Evolutionary conservation across 495 filamentous ascomycete species (phyloP), one percentile per base, ranked within the genome.

Genomic region (Lophium mytilinum): DNA sequence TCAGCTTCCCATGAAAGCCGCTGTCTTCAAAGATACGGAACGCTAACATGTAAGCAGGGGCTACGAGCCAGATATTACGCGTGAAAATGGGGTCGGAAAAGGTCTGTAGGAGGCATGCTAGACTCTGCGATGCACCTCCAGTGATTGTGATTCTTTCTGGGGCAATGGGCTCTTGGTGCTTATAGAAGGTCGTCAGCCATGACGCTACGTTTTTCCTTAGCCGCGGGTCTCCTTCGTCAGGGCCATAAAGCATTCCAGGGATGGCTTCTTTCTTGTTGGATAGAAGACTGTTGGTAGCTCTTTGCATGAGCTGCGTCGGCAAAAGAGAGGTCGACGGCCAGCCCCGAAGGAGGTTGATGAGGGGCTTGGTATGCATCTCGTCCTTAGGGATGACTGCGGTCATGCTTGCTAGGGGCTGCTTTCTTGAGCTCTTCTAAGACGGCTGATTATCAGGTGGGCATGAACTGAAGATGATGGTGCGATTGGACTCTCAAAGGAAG

Each of bases 31-130:
- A 88, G 37, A 93, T 85, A 6, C 82, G 77, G 65, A 83, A 85
- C 0, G 84, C 89, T 9, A 93, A 74, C 65, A 84, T 85, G 64
- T 95, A 96, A 17, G 84, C 84, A 34, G 91, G 91, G 40, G 83
- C 81, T 0, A 89, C 82, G 69, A 87, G 75, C 85, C 89, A 95
- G 19, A 94, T 80, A 62, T 77, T 80, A 41, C 79, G 75, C 14
- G 90, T 95, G 63, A 84, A 87, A 1, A 74, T 67, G 0, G 89
- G 87, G 65, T 94, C 90, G 0, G 89, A 86, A 58, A 85, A 95
- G 15, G 83, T 80, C 63, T 82, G 78, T 30, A 96, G 72, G 3
- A 90, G 70, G 58, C 78, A 83, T 1, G 84, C 86, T 8, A 95
- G 70, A 63, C 81, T 87, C 70, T 92, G 88, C 50, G 77, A 83